phyloP scores from a whole-genome alignment of 2,329 filamentous ascomycete species.

The Fusarium hostae region DNA sequence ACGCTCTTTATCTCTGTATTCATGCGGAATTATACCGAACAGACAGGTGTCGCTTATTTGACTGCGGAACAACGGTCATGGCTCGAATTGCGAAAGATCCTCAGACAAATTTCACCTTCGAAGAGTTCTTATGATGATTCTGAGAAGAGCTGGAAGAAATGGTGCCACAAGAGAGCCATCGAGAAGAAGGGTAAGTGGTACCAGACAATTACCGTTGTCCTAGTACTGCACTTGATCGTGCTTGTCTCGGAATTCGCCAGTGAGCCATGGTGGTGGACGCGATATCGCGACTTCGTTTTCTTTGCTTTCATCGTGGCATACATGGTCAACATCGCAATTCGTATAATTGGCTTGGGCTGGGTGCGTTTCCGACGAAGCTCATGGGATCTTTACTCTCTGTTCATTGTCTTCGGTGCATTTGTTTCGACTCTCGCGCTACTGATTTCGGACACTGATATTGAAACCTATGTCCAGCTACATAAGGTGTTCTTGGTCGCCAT shows the following conservation, averaged over 20 bases:
- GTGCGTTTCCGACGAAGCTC: constrained; percentile 89
- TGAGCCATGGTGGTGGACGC: constrained; percentile 77
- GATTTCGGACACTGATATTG: constrained; percentile 68
- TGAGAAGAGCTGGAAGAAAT: constrained; percentile 82
- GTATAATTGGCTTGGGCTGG: constrained; percentile 91
- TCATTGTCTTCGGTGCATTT: constrained; percentile 83
- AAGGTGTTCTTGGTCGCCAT: constrained; percentile 95
- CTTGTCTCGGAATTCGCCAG: constrained; percentile 88
- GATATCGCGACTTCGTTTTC: constrained; percentile 79
- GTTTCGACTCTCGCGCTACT: constrained; percentile 81
- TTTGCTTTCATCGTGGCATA: constrained; percentile 85
- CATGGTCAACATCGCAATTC: constrained; percentile 82
- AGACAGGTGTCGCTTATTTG: constrained; percentile 95
- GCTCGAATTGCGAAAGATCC: constrained; percentile 91
- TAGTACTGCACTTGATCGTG: constrained; percentile 85
- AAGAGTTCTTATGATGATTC: constrained; percentile 87
- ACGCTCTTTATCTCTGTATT: constrained; percentile 99
- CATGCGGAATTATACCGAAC: constrained; percentile 99
- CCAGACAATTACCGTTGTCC: constrained; percentile 78
- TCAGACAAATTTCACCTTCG: constrained; percentile 93
- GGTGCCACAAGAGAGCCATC: constrained; percentile 94
- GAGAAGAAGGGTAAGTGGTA: constrained; percentile 97
- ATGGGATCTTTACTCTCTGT: constrained; percentile 91
- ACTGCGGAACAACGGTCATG: constrained; percentile 96
- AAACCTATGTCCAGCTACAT: constrained; percentile 81